phyloP scores from a whole-genome alignment of 805 yeast genomes.

The Candida hispaniensis region DNA sequence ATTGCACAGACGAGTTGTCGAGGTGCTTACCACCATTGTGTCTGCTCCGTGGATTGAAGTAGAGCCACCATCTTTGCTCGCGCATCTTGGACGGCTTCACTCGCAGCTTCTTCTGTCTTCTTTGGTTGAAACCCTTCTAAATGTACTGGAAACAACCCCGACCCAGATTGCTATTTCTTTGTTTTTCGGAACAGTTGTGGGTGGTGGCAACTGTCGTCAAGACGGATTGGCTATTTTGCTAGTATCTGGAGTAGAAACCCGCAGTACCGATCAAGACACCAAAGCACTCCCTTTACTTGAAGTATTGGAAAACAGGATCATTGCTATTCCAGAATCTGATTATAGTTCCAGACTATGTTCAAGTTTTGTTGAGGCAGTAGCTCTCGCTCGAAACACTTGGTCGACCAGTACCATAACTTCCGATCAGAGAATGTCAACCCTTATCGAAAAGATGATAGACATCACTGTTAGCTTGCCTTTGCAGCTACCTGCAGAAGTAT shows the following conservation, averaged over 20 bases:
- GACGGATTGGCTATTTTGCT: conserved; percentile 32
- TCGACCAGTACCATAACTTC: conserved; percentile 42
- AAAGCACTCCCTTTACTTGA: conserved; percentile 21
- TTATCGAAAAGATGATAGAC: conserved; percentile 9
- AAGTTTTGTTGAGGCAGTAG: conserved; percentile 59
- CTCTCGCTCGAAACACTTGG: conserved; percentile 72
- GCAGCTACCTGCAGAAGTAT: conserved; percentile 3
- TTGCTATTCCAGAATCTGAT: conserved; percentile 13
- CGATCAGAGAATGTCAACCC: conserved; percentile 23
- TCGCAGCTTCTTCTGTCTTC: conserved; percentile 51
- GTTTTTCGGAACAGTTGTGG: conserved; percentile 25
- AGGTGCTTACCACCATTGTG: conserved; percentile 38
- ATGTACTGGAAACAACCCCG: conserved; percentile 28
- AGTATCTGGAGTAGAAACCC: conserved; percentile 27
- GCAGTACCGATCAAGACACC: conserved; percentile 15
- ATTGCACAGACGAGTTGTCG: conserved; percentile 43
- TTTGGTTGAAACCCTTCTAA: conserved; percentile 49
- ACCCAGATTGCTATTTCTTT: conserved; percentile 22
- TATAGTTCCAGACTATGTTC: conserved; percentile 30
- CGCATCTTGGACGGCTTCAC: conserved; percentile 62
- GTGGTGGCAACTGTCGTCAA: conserved; percentile 25
- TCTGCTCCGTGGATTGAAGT: conserved; percentile 27
- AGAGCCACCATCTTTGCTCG: conserved; percentile 66
- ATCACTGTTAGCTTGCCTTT: conserved; percentile 9
- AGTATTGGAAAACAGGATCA: conserved; percentile 23